Percentiles rank a stretch among this genome's conserved stretches.
Conservation (phyloP, 768 basidiomycete species). For the Cyathus striatus region DNA sequence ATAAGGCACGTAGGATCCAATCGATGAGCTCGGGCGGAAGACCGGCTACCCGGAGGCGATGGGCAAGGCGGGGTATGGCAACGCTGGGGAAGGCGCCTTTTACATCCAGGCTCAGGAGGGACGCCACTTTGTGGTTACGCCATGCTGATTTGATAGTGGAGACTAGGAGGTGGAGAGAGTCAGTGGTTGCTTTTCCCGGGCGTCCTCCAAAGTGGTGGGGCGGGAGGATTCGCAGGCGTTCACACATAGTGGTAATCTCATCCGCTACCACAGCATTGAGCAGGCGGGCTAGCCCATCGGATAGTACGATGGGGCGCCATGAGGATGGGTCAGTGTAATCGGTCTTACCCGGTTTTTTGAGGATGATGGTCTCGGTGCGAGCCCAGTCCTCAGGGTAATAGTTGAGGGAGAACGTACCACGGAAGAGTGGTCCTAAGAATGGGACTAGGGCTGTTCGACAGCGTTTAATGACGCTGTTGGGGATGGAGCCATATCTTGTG, state of each 20-base stretch:
- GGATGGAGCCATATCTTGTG: constrained; percentile 9
- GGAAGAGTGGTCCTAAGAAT: constrained; percentile 21
- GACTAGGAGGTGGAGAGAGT: constrained; percentile 22
- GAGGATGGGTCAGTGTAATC: constrained; percentile 25
- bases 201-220: constrained; percentile 20
- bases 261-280: constrained; percentile 13
- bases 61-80: constrained; percentile 10
- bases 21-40: background rate
- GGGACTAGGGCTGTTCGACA: constrained; percentile 13
- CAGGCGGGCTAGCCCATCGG: constrained; percentile 12
- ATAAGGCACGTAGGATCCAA: background rate
- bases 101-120: constrained; percentile 28
- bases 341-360: constrained; percentile 27
- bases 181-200: constrained; percentile 19
- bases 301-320: constrained; percentile 27
- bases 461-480: constrained; percentile 25
- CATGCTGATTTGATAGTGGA: constrained; percentile 30
- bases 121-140: constrained; percentile 19
- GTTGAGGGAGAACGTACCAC: constrained; percentile 17
- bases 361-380: constrained; percentile 15
- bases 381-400: constrained; percentile 13
- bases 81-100: constrained; percentile 30
- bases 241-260: constrained; percentile 7
- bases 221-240: constrained; percentile 11
- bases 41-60: constrained; percentile 15